These are phyloP conservation scores for Penicillium italicum DNA, from an alignment of 2,329 filamentous ascomycete species.

Conservation along the genomic window DNA sequence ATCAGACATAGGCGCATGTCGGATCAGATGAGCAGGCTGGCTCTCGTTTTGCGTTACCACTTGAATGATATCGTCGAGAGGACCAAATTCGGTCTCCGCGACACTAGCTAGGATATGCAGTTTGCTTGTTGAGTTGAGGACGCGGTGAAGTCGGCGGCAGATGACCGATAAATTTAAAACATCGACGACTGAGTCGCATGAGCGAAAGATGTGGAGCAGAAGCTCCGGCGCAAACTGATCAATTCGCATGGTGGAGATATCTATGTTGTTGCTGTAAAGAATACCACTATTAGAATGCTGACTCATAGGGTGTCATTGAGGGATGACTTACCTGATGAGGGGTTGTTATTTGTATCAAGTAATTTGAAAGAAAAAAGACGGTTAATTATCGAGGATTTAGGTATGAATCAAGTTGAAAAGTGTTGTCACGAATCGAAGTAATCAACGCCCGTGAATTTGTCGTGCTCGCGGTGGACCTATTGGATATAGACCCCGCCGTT, in stretches of 20 bases:
- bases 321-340: background rate
- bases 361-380: background rate
- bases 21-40: conserved; percentile 55
- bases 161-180: conserved; percentile 54
- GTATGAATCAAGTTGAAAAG: conserved; percentile 4
- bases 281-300: background rate
- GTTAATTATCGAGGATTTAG: background rate
- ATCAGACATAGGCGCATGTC: conserved; percentile 52
- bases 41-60: conserved; percentile 59
- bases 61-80: conserved; percentile 56
- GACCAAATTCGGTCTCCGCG: conserved; percentile 56
- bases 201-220: conserved; percentile 55
- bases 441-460: conserved; percentile 13
- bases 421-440: conserved; percentile 15
- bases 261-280: background rate
- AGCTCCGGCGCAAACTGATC: conserved; percentile 57
- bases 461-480: conserved; percentile 20
- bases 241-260: conserved; percentile 48
- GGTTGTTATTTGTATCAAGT: background rate
- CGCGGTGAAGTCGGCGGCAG: conserved; percentile 52
- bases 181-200: conserved; percentile 51
- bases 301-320: background rate
- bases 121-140: conserved; percentile 53
- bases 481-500: conserved; percentile 32
- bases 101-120: conserved; percentile 53